Conservation (phyloP, 2,329 filamentous ascomycete species). For the Xylariaceae sp. region DNA sequence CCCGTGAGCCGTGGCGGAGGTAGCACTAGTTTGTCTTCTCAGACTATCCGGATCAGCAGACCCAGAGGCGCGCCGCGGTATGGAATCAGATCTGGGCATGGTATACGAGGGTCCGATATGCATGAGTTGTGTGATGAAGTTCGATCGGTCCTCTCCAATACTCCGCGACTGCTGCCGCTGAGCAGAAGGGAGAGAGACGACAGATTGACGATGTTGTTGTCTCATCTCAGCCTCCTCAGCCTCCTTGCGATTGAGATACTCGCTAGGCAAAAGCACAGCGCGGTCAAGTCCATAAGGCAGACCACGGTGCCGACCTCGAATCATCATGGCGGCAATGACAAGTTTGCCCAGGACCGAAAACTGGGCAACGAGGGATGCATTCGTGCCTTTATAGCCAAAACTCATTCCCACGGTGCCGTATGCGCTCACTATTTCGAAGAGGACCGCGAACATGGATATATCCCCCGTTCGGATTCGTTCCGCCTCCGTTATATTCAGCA, state of each 20-base stretch:
- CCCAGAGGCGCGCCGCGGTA: conserved; percentile 12
- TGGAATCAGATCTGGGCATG: conserved; percentile 21
- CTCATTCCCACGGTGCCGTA: conserved; percentile 93
- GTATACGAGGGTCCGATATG: conserved; percentile 30
- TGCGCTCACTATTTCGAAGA: conserved; percentile 85
- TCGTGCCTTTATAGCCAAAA: conserved; percentile 69
- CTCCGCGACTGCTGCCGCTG: conserved; percentile 20
- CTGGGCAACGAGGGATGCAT: conserved; percentile 76
- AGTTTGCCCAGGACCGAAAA: conserved; percentile 71
- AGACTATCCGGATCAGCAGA: conserved; percentile 22
- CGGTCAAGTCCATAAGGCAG: conserved; percentile 61
- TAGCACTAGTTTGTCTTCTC: conserved; percentile 20
- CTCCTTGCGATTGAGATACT: conserved; percentile 50
- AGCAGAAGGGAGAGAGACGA: conserved; percentile 27
- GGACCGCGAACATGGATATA: conserved; percentile 62
- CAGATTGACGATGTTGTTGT: conserved; percentile 35
- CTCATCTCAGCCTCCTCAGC: conserved; percentile 41
- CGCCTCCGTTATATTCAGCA: conserved; percentile 87
- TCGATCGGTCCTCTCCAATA: conserved; percentile 27
- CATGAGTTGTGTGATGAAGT: conserved; percentile 27
- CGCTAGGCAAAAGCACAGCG: conserved; percentile 55
- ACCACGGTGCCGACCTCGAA: conserved; percentile 63
- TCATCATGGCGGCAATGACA: conserved; percentile 63
- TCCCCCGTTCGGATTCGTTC: conserved; percentile 55
- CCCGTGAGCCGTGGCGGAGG: conserved; percentile 17